phyloP scores from a whole-genome alignment of 2,329 filamentous ascomycete species.

The Aspergillus transmontanensis region DNA sequence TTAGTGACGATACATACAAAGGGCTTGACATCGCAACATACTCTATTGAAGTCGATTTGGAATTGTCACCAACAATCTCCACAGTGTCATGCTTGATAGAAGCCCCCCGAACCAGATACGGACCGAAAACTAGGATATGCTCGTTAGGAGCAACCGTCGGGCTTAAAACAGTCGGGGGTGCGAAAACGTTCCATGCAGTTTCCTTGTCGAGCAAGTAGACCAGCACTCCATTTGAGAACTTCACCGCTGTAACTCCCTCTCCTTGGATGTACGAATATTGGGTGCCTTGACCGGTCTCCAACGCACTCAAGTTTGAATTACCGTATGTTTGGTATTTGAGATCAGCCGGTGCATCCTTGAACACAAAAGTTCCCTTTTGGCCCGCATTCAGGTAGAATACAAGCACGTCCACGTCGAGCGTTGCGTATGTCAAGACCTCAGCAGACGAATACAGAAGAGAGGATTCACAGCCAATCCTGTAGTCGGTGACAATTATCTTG shows the following conservation, averaged over 20 bases:
- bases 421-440: constrained; percentile 53
- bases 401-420: constrained; percentile 45
- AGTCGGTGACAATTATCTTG: constrained; percentile 59
- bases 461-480: constrained; percentile 47
- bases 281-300: constrained; percentile 29
- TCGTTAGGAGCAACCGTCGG: constrained; percentile 50
- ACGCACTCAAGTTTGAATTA: constrained; percentile 36
- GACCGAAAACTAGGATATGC: constrained; percentile 51
- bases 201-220: constrained; percentile 57
- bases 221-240: constrained; percentile 53
- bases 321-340: constrained; percentile 48
- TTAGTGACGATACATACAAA: constrained; percentile 8
- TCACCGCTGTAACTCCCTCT: constrained; percentile 49
- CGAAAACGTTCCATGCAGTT: constrained; percentile 61
- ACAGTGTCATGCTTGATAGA: constrained; percentile 37
- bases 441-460: constrained; percentile 55
- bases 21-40: constrained; percentile 13
- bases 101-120: constrained; percentile 49
- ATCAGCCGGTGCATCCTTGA: constrained; percentile 40
- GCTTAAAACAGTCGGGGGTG: constrained; percentile 50
- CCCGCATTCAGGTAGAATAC: constrained; percentile 54
- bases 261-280: constrained; percentile 53
- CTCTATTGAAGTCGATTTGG: constrained; percentile 46
- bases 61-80: constrained; percentile 45
- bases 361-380: constrained; percentile 54